Percentiles rank a stretch among this genome's conserved stretches.
phyloP scores from a whole-genome alignment of 257 asterid genomes.

The Solanum pennellii region DNA sequence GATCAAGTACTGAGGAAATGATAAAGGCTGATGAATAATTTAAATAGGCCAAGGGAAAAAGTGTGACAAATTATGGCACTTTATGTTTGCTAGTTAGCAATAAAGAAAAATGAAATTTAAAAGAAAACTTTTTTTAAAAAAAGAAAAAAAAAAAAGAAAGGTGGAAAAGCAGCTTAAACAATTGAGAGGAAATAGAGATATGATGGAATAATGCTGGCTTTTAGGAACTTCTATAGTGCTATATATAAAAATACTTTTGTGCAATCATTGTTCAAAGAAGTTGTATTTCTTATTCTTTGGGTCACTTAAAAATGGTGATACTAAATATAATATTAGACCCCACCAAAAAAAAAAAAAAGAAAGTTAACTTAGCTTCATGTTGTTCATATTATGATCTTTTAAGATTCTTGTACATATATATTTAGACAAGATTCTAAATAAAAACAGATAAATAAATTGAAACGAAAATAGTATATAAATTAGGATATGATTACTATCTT shows the following conservation, averaged over 20 bases:
- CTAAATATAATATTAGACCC: not conserved
- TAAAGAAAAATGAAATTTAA: not conserved
- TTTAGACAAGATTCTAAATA: not conserved
- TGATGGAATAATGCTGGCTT: not conserved
- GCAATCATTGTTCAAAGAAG: not conserved
- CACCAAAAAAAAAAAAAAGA: not conserved
- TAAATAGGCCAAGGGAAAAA: constrained; percentile 3
- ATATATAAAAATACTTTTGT: not conserved
- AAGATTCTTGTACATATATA: not conserved
- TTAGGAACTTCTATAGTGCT: not conserved
- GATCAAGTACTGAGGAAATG: not conserved
- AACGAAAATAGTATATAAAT: not conserved
- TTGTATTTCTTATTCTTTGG: not conserved
- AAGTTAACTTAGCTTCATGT: not conserved
- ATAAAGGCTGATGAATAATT: not conserved
- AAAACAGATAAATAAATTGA: not conserved
- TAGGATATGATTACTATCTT: not conserved
- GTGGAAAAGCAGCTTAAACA: not conserved
- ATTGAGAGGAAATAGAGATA: not conserved
- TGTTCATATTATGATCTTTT: not conserved
- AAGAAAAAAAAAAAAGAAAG: not conserved
- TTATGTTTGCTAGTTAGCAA: not conserved
- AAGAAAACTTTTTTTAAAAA: not conserved
- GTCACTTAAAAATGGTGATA: not conserved
- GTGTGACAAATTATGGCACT: not conserved